A percentile compares a stretch with the other conserved stretches of the same genome.
Conservation (phyloP, 2,329 filamentous ascomycete species). For the Diaporthe aspalathi region DNA sequence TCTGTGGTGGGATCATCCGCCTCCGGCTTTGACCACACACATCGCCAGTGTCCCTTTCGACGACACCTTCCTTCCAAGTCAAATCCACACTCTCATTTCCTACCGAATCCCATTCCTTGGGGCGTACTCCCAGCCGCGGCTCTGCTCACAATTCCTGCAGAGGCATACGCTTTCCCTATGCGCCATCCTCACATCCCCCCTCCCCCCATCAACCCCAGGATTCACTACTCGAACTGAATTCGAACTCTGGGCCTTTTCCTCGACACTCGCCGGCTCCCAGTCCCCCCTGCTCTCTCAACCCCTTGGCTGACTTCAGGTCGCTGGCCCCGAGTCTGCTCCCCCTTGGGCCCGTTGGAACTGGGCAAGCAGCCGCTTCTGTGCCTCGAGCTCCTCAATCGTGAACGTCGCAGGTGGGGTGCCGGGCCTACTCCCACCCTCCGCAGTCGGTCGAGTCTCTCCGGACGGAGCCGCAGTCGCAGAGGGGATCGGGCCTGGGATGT, state of each 20-base stretch:
- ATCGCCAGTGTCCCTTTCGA: not conserved
- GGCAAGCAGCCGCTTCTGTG: constrained; percentile 5
- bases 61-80: not conserved
- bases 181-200: not conserved
- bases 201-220: not conserved
- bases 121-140: not conserved
- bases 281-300: too few relatives aligned
- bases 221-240: not conserved
- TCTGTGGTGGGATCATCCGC: too few relatives aligned
- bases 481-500: not conserved
- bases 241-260: not conserved
- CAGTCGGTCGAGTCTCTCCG: too few relatives aligned
- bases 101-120: too few relatives aligned
- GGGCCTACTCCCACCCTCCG: not conserved
- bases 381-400: constrained; percentile 11
- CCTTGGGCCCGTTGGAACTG: too few relatives aligned
- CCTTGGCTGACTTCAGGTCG: fast-evolving
- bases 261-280: not conserved
- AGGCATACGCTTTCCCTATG: not conserved
- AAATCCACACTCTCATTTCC: not conserved
- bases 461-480: not conserved
- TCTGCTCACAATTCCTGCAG: not conserved
- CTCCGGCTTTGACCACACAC: too few relatives aligned
- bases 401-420: not conserved
- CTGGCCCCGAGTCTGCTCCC: too few relatives aligned